phyloP scores from a whole-genome alignment of 2,329 filamentous ascomycete genomes.

The Alternaria ethzedia region DNA sequence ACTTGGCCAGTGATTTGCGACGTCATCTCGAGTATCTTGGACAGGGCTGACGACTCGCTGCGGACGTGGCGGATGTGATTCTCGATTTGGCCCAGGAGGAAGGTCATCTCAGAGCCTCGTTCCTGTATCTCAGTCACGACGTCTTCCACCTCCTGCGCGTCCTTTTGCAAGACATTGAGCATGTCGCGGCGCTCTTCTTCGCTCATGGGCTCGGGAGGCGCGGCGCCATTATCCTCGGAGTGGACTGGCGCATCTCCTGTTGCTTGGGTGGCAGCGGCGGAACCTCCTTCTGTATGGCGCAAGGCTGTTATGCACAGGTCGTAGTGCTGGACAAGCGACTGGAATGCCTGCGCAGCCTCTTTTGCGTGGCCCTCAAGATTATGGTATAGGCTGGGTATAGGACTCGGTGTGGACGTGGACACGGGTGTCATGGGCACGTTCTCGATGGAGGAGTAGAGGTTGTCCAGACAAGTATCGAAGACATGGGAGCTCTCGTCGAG shows the following conservation, averaged over 20 bases:
- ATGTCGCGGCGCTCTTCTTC: slow-evolving; percentile 81
- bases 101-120: slow-evolving; percentile 77
- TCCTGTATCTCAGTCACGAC: slow-evolving; percentile 74
- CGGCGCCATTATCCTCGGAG: slow-evolving; percentile 35
- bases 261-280: slow-evolving; percentile 54
- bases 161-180: slow-evolving; percentile 77
- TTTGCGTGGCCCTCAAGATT: slow-evolving; percentile 75
- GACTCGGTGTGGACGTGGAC: slow-evolving; percentile 42
- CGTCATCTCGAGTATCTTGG: slow-evolving; percentile 69
- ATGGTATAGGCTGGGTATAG: slow-evolving; percentile 56
- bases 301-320: slow-evolving; percentile 92
- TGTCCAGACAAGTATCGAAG: slow-evolving; percentile 74
- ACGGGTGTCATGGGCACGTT: slow-evolving; percentile 40
- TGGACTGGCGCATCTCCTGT: slow-evolving; percentile 44
- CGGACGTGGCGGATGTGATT: slow-evolving; percentile 66
- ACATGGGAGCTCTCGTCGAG: slow-evolving; percentile 62
- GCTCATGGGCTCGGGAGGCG: slow-evolving; percentile 72
- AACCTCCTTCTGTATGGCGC: slow-evolving; percentile 77
- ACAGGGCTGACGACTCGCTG: slow-evolving; percentile 63
- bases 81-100: slow-evolving; percentile 67
- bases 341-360: slow-evolving; percentile 80
- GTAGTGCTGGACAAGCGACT: slow-evolving; percentile 84
- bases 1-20: slow-evolving; percentile 72
- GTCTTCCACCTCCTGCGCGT: slow-evolving; percentile 68
- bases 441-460: slow-evolving; percentile 44